Percentiles rank a stretch among this genome's conserved stretches.
phyloP scores from a whole-genome alignment of 352 stramenopile species.

The Pythium graminicola region DNA sequence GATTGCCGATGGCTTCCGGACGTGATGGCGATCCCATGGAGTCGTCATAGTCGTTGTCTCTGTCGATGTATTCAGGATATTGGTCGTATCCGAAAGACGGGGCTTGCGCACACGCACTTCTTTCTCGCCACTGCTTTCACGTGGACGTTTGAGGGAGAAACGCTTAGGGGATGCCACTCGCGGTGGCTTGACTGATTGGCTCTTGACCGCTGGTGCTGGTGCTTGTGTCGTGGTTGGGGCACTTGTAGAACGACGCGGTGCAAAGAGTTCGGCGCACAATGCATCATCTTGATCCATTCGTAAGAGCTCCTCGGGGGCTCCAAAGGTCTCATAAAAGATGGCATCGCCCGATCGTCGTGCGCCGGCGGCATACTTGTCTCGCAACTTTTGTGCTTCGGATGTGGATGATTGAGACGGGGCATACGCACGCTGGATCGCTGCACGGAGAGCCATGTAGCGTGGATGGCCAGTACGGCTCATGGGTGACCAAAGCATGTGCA shows the following conservation, averaged over 20 bases:
- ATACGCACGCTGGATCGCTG: conserved; percentile 12
- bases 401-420: background rate
- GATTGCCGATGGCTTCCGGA: background rate
- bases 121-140: conserved; percentile 46
- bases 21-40: conserved; percentile 18
- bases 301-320: conserved; percentile 39
- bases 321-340: conserved; percentile 67
- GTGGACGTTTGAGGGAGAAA: conserved; percentile 44
- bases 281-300: conserved; percentile 19
- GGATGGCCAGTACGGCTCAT: conserved; percentile 20
- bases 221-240: too few species aligned
- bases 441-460: conserved; percentile 14
- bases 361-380: conserved; percentile 42
- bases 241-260: too few species aligned
- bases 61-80: conserved; percentile 23
- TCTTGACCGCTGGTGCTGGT: conserved; percentile 26
- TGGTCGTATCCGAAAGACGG: conserved; percentile 30
- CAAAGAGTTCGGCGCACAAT: conserved; percentile 12
- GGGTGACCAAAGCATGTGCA: conserved; percentile 25
- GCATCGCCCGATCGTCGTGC: conserved; percentile 39
- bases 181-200: conserved; percentile 36
- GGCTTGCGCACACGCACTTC: conserved; percentile 42
- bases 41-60: conserved; percentile 25
- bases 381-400: conserved; percentile 22
- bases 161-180: conserved; percentile 54